Conservation (phyloP, 805 yeast species). For the Ascoidea tarda region DNA sequence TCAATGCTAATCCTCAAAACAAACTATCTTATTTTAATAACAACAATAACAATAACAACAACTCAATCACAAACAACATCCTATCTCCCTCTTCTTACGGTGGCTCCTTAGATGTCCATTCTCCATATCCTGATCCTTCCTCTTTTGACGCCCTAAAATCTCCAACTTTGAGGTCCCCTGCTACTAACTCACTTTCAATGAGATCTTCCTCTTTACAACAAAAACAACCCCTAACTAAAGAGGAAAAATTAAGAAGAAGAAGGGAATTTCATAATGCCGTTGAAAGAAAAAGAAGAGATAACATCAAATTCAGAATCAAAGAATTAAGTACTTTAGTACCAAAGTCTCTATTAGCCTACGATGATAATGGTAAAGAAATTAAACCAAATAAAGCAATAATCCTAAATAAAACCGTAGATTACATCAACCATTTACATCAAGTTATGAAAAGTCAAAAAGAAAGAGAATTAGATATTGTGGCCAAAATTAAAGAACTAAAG, state of each 20-base stretch:
- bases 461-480: conserved; percentile 26
- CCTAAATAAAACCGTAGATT: conserved; percentile 66
- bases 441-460: conserved; percentile 44
- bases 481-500: conserved; percentile 23
- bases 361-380: conserved; percentile 40
- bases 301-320: conserved; percentile 78
- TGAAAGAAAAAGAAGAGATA: conserved; percentile 81
- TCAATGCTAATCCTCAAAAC: no score
- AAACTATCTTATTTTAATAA: background rate
- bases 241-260: conserved; percentile 61
- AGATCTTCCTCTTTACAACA: conserved; percentile 15
- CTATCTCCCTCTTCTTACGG: conserved; percentile 8
- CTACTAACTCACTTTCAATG: background rate
- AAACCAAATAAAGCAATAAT: conserved; percentile 78
- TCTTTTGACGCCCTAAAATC: background rate
- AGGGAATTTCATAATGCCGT: conserved; percentile 91
- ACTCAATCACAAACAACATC: conserved; percentile 1
- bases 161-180: background rate
- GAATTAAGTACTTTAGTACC: conserved; percentile 77
- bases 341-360: conserved; percentile 43
- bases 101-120: background rate
- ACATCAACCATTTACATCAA: conserved; percentile 49
- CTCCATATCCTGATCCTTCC: background rate
- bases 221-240: conserved; percentile 30
- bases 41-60: background rate